Base-by-base conservation (phyloP, 2,329 filamentous ascomycete genomes). In the Fusarium newnesense region DNA sequence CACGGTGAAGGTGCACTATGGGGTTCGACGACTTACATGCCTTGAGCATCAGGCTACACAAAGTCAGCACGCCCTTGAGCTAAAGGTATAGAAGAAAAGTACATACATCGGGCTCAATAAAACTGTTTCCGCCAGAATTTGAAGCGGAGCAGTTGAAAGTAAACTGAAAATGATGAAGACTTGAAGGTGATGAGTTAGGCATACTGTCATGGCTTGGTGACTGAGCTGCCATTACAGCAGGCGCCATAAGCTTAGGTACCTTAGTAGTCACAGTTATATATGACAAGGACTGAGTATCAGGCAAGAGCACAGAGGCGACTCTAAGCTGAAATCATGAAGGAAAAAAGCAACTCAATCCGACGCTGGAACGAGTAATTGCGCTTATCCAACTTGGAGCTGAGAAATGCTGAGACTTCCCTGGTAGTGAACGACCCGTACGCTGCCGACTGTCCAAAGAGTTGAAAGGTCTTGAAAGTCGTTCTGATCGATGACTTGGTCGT, bases 81-180 rank as follows among this genome's bases (percentile, higher is more conserved):
- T 9, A 18, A 40, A 67, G 34, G 37, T 19, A 49, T 28, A 39
- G 13, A 43, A 54, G 30, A 26, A 26, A 42, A 24, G 16, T 50
- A 79, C 80, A 50, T 68, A 81, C 80, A 69, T 81, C 80, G 28
- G 80, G 76, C 44, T 81, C 80, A 26, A 81, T 80, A 37, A 77
- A 80, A 56, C 77, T 80, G 16, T 75, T 78, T n/a, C 70, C 66
- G 18, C 66, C 72, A 16, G 79, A 77, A 50, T 69, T 79, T n/a
- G 69, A 69, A 36, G 74, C 62, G 19, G 77, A 73, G 52, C 74
- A 75, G 43, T 72, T 75, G 64, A 83, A 83, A 9, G 81, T 83
- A 50, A 83, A 83, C 28, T 78, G 76, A 46, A 78, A 81, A 42
- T 71, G 70, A 37, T 70, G 69, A 34, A 76, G 57, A 43, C 60